Conservation (phyloP, 495 filamentous ascomycete genomes). For the Pyrenopolyporus hunteri region DNA sequence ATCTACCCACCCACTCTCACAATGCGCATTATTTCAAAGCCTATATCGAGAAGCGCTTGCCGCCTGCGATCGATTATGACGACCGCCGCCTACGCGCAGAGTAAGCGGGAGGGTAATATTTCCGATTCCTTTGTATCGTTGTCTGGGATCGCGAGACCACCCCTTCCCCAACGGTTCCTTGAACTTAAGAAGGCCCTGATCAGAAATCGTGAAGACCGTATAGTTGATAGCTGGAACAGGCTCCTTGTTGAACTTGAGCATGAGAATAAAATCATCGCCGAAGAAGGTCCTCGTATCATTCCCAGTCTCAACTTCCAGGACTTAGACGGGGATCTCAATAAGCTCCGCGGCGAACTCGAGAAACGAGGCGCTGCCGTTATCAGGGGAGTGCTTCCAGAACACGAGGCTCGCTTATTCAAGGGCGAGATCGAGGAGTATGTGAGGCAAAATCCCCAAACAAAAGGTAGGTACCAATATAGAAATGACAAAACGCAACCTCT, state of each 20-base stretch:
- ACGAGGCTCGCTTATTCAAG: slow-evolving; percentile 64
- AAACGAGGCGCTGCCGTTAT: slow-evolving; percentile 70
- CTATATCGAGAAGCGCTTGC: background rate
- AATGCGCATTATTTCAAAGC: slow-evolving; percentile 4
- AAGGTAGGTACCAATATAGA: slow-evolving; percentile 51
- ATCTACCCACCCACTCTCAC: background rate
- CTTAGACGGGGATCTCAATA: slow-evolving; percentile 55
- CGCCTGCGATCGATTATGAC: slow-evolving; percentile 22
- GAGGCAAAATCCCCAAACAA: slow-evolving; percentile 62
- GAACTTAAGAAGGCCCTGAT: slow-evolving; percentile 74
- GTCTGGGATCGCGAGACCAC: slow-evolving; percentile 66
- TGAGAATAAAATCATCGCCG: slow-evolving; percentile 58
- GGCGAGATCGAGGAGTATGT: slow-evolving; percentile 65
- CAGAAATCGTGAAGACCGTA: slow-evolving; percentile 62
- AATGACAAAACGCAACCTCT: background rate
- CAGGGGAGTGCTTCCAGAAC: slow-evolving; percentile 64
- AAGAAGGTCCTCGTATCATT: slow-evolving; percentile 52
- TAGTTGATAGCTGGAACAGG: slow-evolving; percentile 72
- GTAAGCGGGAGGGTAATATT: slow-evolving; percentile 71
- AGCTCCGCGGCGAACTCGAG: slow-evolving; percentile 55
- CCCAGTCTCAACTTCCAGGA: slow-evolving; percentile 65
- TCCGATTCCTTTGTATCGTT: slow-evolving; percentile 84
- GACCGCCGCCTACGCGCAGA: slow-evolving; percentile 12
- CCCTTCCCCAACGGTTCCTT: slow-evolving; percentile 74
- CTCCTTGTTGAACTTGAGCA: slow-evolving; percentile 62